These are phyloP conservation scores for Candida odintsovae DNA, from an alignment of 805 yeast species.

Conservation along the genomic window DNA sequence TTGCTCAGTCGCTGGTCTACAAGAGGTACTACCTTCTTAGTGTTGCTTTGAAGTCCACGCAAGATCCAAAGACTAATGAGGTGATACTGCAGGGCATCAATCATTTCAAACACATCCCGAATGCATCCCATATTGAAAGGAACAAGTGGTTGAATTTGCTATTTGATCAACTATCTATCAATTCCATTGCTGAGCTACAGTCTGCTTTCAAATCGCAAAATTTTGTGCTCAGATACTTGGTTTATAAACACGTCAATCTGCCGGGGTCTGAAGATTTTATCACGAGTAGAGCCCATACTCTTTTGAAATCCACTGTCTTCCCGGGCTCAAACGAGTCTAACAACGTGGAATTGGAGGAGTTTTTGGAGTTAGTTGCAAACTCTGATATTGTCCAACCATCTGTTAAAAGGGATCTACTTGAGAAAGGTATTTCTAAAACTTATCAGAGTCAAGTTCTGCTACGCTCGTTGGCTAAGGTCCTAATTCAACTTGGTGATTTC, in stretches of 20 bases:
- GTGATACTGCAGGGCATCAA: slow-evolving; percentile 12
- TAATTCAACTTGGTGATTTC: slow-evolving; percentile 10
- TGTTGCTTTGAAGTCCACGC: not conserved
- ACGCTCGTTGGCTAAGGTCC: slow-evolving; percentile 31
- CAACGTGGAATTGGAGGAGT: slow-evolving; percentile 26
- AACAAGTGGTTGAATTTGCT: slow-evolving; percentile 14
- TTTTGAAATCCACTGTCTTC: slow-evolving; percentile 28
- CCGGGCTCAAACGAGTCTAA: slow-evolving; percentile 38
- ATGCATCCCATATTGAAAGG: slow-evolving; percentile 16
- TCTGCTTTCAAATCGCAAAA: slow-evolving; percentile 10
- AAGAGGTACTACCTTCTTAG: slow-evolving; percentile 10
- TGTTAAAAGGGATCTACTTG: slow-evolving; percentile 15
- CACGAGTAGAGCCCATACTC: slow-evolving; percentile 4
- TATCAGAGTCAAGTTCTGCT: slow-evolving; percentile 37
- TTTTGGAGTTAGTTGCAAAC: slow-evolving; percentile 25
- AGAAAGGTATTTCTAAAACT: slow-evolving; percentile 35
- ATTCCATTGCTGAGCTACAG: slow-evolving; percentile 4
- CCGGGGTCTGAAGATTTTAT: slow-evolving; percentile 10
- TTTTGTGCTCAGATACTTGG: slow-evolving; percentile 3
- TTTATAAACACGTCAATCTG: not conserved
- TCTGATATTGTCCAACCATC: slow-evolving; percentile 13
- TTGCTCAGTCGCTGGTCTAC: slow-evolving; percentile 7
- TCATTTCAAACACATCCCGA: slow-evolving; percentile 10
- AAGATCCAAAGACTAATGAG: slow-evolving; percentile 1
- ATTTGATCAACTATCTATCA: slow-evolving; percentile 5